Percentiles rank a stretch among this genome's conserved stretches.
Conservation (phyloP, 2,329 filamentous ascomycete genomes). For the Ceratocystis ficicola region DNA sequence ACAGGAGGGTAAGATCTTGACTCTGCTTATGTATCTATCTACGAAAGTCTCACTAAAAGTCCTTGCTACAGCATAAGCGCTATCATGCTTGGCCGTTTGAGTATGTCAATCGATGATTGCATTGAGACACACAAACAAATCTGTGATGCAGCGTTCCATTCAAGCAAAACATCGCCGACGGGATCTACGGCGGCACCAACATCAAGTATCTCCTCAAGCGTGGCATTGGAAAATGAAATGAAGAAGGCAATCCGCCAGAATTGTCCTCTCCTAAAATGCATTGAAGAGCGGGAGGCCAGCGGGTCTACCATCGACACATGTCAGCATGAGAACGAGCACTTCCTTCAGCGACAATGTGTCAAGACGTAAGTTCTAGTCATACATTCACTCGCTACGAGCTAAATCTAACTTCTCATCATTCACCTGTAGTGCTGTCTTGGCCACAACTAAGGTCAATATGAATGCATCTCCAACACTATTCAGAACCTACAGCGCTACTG, state of each 20-base stretch:
- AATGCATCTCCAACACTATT: conserved; percentile 25
- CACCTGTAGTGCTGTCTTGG: not conserved
- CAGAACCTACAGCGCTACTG: conserved; percentile 26
- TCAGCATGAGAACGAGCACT: too few relatives aligned
- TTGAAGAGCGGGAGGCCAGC: not conserved
- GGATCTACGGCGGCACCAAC: too few relatives aligned
- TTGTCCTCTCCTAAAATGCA: not conserved
- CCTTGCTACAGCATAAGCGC: not conserved
- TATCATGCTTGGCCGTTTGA: not conserved
- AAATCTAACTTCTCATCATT: not conserved
- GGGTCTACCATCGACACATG: too few relatives aligned
- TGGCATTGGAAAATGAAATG: not conserved
- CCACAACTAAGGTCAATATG: not conserved
- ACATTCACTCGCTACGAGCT: too few relatives aligned
- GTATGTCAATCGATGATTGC: not conserved
- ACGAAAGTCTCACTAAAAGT: not conserved
- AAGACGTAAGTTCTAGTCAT: not conserved
- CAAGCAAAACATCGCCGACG: too few relatives aligned
- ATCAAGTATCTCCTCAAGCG: not conserved
- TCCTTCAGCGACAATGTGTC: not conserved
- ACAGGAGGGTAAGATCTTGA: conserved; percentile 25
- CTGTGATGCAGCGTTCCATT: not conserved
- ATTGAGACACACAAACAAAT: not conserved
- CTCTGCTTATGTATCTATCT: not conserved
- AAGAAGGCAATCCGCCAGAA: not conserved